Evolutionary conservation across 768 basidiomycete species (phyloP), one percentile per base, ranked within the genome.

Genomic region (Tricholoma terreum): DNA sequence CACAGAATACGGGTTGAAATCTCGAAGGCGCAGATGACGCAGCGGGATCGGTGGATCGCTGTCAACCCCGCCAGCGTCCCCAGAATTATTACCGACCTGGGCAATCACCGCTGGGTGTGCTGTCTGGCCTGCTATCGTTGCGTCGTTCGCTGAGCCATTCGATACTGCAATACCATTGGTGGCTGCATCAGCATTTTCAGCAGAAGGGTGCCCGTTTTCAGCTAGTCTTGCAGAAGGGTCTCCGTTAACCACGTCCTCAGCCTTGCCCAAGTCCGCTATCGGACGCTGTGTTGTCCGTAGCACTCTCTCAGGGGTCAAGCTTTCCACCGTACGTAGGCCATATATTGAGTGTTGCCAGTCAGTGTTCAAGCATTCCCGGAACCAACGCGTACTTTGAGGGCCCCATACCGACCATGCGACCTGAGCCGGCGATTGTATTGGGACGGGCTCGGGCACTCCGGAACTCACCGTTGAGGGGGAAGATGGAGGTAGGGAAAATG

Each of bases 291-390:
- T 9, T 6, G 46, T 49, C 27, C 12, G n/a, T n/a, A 49, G 46
- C 43, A 58, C 48, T 53, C 30, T 58, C 42, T 54, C 57, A 19
- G 22, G 56, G 22, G 22, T 58, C 34, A 81, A 67, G 59, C 75
- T 78, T 58, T 82, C 83, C 8, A 79, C 75, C 6, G 81, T 78
- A 21, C 80, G 70, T 55, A 79, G 67, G 6, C 82, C 83, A 61
- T 80, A 80, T 27, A 81, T 71, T 17, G 81, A 78, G 60, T 82
- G 78, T 64, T 83, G 80, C 81, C 81, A 82, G 62, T 84, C 80
- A 5, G 78, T 80, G 63, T 73, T 77, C 42, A 79, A 63, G 49
- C 69, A 69, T 61, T 81, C 80, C 54, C 74, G 71, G 60, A 83
- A 83, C 82, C 83, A 83, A 10, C 82, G 77, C 8, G 82, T 82